Evolutionary conservation across 257 asterid species (phyloP), one percentile per base, ranked within the genome.

Genomic region (Leonotis leonurus): DNA sequence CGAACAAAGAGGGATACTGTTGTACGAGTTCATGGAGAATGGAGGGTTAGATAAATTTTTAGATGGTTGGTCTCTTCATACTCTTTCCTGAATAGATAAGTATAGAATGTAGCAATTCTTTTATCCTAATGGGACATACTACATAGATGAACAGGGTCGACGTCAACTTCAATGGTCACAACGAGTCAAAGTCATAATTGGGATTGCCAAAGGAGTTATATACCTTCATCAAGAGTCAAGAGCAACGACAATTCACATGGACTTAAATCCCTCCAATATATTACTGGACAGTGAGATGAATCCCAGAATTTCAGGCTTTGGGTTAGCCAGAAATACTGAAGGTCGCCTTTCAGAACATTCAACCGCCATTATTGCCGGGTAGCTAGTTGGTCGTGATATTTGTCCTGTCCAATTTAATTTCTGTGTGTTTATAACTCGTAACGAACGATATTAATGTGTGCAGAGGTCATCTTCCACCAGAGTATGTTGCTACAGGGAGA

Each of bases 141-240:
- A n/a, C 33, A 13, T 18, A 36, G 57, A 57, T 49, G 61, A 30
- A 27, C 48, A 0, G 39, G 29, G 25, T 20, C 2, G 25, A 10
- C 56, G 13, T 8, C 33, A 1, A 8, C 62, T 56, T 48, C 49
- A 25, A 4, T 71, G 71, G 76, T n/a, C 48, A 6, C 25, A n/a
- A 24, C 67, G 67, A 22, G 56, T 71, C 71, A 60, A 64, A 63
- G 65, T 70, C 27, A 57, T 71, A 22, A 27, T 10, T 41, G 64
- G 58, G 7, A 58, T 71, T 40, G 64, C 64, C 27, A 36, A 32
- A 25, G 77, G 65, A 60, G 12, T 72, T 72, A 24, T 33, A 24
- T 59, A 65, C 52, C 77, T 72, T 52, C 77, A 72, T 18, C 58
- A 59, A 30, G 55, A 65, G 37, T 62, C 70, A 12, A 18, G 48